Evolutionary conservation across 495 filamentous ascomycete species (phyloP).

Genomic region (Trichoderma parareesei): DNA sequence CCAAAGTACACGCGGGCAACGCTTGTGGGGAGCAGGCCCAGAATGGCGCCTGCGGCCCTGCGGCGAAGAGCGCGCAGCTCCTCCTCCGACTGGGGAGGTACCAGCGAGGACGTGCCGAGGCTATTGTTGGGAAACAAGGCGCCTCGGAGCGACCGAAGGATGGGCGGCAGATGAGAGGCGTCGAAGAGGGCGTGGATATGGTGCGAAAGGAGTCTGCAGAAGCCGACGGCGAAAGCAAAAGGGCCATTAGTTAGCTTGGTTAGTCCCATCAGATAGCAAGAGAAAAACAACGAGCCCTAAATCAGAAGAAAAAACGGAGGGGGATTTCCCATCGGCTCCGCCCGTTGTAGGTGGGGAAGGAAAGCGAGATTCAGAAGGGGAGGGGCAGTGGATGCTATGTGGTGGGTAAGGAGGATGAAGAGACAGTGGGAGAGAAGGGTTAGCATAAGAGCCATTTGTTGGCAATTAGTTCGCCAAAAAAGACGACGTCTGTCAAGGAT

Average conservation of each 20-base stretch:
- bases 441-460: not conserved
- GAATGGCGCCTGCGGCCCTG: conserved; percentile 46
- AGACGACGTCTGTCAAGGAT: not conserved
- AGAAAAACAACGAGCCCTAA: not conserved
- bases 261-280: not conserved
- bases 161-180: conserved; percentile 59
- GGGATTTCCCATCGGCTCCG: not conserved
- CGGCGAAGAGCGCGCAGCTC: conserved; percentile 39
- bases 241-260: conserved; percentile 6
- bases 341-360: not conserved
- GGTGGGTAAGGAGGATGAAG: not conserved
- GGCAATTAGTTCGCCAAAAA: not conserved
- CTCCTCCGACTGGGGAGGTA: conserved; percentile 38
- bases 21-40: conserved; percentile 40
- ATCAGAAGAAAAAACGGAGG: not conserved
- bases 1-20: conserved; percentile 47
- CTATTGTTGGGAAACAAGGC: conserved; percentile 75
- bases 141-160: conserved; percentile 63
- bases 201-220: conserved; percentile 64
- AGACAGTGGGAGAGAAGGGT: not conserved
- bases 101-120: conserved; percentile 37
- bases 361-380: conserved; percentile 4
- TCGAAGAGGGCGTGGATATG: conserved; percentile 58
- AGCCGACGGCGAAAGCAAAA: not conserved
- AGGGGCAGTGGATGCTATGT: not conserved